phyloP scores from a whole-genome alignment of 1,284 basidiomycete species.

The Trametes hirsuta region DNA sequence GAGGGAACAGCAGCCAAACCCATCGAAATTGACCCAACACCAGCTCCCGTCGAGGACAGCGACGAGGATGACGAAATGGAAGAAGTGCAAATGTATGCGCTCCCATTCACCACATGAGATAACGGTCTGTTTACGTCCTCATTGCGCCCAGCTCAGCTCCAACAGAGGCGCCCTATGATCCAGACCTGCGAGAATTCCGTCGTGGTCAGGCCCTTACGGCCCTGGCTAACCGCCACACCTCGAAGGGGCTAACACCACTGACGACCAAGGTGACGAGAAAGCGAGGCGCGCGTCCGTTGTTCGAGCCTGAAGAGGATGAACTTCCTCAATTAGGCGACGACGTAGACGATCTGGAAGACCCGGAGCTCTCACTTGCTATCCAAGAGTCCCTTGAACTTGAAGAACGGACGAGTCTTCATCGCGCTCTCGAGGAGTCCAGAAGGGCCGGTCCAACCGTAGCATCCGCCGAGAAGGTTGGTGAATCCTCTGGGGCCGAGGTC shows the following conservation, averaged over 20 bases:
- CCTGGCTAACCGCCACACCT: conserved; percentile 58
- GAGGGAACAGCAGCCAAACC: conserved; percentile 82
- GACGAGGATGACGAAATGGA: conserved; percentile 75
- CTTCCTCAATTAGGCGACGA: conserved; percentile 25
- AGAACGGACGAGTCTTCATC: conserved; percentile 36
- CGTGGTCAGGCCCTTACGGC: conserved; percentile 69
- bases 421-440: conserved; percentile 37
- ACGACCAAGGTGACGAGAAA: conserved; percentile 37
- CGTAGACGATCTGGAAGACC: conserved; percentile 45
- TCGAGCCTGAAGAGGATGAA: conserved; percentile 58
- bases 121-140: not conserved
- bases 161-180: conserved; percentile 45
- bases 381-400: conserved; percentile 55
- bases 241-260: conserved; percentile 43
- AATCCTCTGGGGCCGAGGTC: conserved; percentile 24
- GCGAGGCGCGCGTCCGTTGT: conserved; percentile 48
- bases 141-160: conserved; percentile 36
- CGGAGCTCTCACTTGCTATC: conserved; percentile 58
- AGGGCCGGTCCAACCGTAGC: conserved; percentile 1
- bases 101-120: not conserved
- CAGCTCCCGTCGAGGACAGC: conserved; percentile 34
- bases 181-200: conserved; percentile 71
- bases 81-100: conserved; percentile 68
- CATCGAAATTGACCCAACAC: conserved; percentile 74
- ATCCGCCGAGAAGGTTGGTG: conserved; percentile 19